A percentile compares a stretch with the other conserved stretches of the same genome.
Evolutionary conservation across 306 rosid genomes (phyloP).

Genomic region (Quercus robur): DNA sequence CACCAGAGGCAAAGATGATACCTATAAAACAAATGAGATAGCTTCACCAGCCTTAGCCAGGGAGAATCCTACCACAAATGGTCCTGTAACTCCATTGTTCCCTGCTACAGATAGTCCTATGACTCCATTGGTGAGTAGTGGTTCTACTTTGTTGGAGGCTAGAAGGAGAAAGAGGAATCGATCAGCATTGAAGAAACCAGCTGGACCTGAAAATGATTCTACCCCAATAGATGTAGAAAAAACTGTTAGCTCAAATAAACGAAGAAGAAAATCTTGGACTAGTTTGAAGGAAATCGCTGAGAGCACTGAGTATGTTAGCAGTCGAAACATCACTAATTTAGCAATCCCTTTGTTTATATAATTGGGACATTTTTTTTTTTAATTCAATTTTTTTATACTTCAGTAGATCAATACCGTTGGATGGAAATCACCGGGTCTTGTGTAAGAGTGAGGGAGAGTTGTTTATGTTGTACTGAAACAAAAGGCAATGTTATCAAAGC

Average conservation of each 20-base stretch:
- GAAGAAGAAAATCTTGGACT: constrained; percentile 67
- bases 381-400: no score
- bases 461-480: no score
- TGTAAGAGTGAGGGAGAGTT: no score
- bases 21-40: constrained; percentile 14
- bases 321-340: constrained; percentile 20
- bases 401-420: no score
- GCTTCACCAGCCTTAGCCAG: constrained; percentile 6
- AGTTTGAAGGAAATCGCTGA: constrained; percentile 71
- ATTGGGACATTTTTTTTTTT: no score
- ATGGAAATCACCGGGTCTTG: no score
- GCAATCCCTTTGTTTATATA: constrained; percentile 42
- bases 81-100: constrained; percentile 29
- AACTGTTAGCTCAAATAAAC: constrained; percentile 36
- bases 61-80: neutral
- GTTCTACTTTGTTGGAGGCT: constrained; percentile 21
- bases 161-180: constrained; percentile 47
- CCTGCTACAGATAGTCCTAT: neutral
- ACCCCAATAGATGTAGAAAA: constrained; percentile 26
- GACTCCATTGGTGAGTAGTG: neutral
- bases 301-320: constrained; percentile 23
- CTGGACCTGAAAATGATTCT: constrained; percentile 14
- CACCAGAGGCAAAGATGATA: constrained; percentile 12
- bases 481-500: no score
- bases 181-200: constrained; percentile 28